Evolutionary conservation across 768 basidiomycete genomes (phyloP).

Genomic region (Naganishia friedmannii): DNA sequence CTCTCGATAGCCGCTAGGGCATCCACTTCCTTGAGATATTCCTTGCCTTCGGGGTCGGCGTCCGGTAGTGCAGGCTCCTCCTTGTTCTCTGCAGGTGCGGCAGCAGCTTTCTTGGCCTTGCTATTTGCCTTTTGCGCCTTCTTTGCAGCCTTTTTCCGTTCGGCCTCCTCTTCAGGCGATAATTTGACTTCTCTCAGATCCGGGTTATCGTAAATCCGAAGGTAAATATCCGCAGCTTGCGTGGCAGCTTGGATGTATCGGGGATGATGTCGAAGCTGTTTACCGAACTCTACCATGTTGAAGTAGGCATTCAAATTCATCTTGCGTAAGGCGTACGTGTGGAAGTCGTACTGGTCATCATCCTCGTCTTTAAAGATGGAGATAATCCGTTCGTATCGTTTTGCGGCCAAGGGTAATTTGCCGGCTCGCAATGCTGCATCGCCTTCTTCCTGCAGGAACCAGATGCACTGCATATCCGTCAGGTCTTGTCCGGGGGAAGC

Average conservation of each 20-base stretch:
- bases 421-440: slow-evolving; percentile 66
- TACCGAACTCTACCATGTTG: slow-evolving; percentile 79
- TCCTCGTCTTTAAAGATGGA: slow-evolving; percentile 84
- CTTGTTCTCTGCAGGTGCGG: slow-evolving; percentile 26
- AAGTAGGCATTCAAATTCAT: slow-evolving; percentile 78
- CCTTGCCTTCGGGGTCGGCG: slow-evolving; percentile 25
- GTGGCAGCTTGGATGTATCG: slow-evolving; percentile 71
- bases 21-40: slow-evolving; percentile 31
- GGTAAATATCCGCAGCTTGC: slow-evolving; percentile 64
- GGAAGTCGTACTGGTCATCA: slow-evolving; percentile 97
- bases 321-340: slow-evolving; percentile 86
- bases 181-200: slow-evolving; percentile 44
- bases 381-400: slow-evolving; percentile 72
- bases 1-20: slow-evolving; percentile 23
- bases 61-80: slow-evolving; percentile 32
- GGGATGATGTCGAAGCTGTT: slow-evolving; percentile 71
- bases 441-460: slow-evolving; percentile 80
- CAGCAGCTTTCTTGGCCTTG: slow-evolving; percentile 32
- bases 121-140: slow-evolving; percentile 51
- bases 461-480: slow-evolving; percentile 91
- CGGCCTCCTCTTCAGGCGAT: slow-evolving; percentile 48
- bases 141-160: slow-evolving; percentile 46
- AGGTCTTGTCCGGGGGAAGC: slow-evolving; percentile 70
- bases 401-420: slow-evolving; percentile 73
- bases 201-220: slow-evolving; percentile 44